Evolutionary conservation across 495 filamentous ascomycete genomes (phyloP), one percentile per base, ranked within the genome.

Genomic region (Talaromyces nanjingensis): DNA sequence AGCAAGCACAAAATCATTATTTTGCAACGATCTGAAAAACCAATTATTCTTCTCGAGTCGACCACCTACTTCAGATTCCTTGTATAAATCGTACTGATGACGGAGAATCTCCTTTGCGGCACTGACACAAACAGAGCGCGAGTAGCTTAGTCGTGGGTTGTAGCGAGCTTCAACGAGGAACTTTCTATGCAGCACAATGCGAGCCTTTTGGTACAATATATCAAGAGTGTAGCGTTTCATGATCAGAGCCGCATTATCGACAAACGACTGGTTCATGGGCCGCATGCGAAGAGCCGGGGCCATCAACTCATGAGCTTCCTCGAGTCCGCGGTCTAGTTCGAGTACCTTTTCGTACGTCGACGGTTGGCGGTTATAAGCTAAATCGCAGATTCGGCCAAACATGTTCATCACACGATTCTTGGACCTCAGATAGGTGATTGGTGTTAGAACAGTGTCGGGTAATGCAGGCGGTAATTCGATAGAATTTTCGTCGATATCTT

Each of bases 201-300:
- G 82, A 8, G 88, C 82, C 70, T 96, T 96, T 67, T 92, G 88
- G 70, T 89, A 93, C 24, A 96, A 73, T 18, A 97, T 81, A 63
- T 96, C 90, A 16, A 96, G 73, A 57, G 86, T 89, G 70, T 89
- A 91, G 12, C 92, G 87, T 65, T 90, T 88, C 78, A 96, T 90
- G 61, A 97, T 87, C 2, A 96, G 72, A 8, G 85, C 86, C 9
- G 90, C 84, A 1, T 91, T 86, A 69, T 96, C 92, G 20, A 85
- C 81, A 7, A 85, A 85, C n/a, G 78, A 86, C 64, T 92, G 89
- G 53, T 89, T 85, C 24, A 94, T 80, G 0, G 88, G 81, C 31
- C 86, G 85, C 20, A 92, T 76, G 59, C 82, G 83, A 16, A 97
- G 79, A 69, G 90, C 86, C 1, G 85, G 81, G 11, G 93, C 89